Percentiles rank a stretch among this genome's conserved stretches.
These are phyloP conservation scores for Saccharomycopsis javanensis DNA, from an alignment of 805 yeast species.

Conservation along the genomic window DNA sequence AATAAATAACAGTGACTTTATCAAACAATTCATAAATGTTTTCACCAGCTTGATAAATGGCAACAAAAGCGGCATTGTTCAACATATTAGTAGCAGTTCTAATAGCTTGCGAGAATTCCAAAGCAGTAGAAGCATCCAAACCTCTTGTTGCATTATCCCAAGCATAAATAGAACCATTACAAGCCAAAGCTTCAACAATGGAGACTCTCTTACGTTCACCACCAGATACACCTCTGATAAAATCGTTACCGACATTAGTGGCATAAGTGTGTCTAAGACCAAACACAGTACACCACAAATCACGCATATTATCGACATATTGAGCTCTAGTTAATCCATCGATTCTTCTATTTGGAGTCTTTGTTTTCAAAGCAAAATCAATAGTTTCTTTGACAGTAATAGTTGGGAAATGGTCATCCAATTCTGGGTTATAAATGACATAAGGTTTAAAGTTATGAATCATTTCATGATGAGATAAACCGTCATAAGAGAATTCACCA, in stretches of 20 bases:
- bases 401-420: slow-evolving; percentile 70
- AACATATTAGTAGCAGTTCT: slow-evolving; percentile 49
- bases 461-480: slow-evolving; percentile 51
- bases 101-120: slow-evolving; percentile 52
- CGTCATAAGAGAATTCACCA: slow-evolving; percentile 55
- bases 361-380: slow-evolving; percentile 57
- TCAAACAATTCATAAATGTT: slow-evolving; percentile 53
- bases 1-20: slow-evolving; percentile 48
- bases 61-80: slow-evolving; percentile 49
- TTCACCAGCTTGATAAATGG: slow-evolving; percentile 63
- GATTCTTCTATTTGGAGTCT: slow-evolving; percentile 50
- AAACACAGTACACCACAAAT: slow-evolving; percentile 34
- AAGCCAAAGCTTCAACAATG: slow-evolving; percentile 51
- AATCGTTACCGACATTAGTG: slow-evolving; percentile 60
- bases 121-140: slow-evolving; percentile 60
- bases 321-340: slow-evolving; percentile 33
- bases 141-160: slow-evolving; percentile 70
- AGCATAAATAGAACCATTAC: slow-evolving; percentile 45
- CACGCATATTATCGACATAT: slow-evolving; percentile 35
- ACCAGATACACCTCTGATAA: slow-evolving; percentile 61
- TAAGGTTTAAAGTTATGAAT: slow-evolving; percentile 46
- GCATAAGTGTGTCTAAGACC: slow-evolving; percentile 51
- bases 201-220: slow-evolving; percentile 68
- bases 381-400: slow-evolving; percentile 67
- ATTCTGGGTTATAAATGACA: slow-evolving; percentile 47